Base-by-base conservation (phyloP, 306 rosid genomes). In the Malus orientalis region DNA sequence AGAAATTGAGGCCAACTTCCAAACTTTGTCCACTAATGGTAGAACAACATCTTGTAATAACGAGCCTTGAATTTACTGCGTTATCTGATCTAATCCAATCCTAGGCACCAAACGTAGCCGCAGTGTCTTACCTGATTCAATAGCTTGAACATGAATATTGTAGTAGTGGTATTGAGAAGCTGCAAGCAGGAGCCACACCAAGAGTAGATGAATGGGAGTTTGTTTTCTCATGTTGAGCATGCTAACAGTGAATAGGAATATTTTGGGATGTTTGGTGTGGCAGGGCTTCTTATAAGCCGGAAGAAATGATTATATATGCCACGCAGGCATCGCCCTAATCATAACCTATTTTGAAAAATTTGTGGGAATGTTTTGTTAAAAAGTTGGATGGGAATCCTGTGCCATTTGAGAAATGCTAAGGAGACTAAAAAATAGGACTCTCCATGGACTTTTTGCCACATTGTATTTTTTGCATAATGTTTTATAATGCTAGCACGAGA, bases 331-430 rank as follows among this genome's bases (percentile, higher is more conserved):
- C 0, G 12, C 6, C 40, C 82, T 81, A 91, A 86, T 91, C 83
- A 91, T 91, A 78, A 79, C 82, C 51, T 38, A 81, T 76, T 64
- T 85, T 81, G 85, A 84, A 85, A 54, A 60, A 27, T 1, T 67
- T 42, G 83, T 30, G 77, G 84, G 88, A 81, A 88, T 77, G 84
- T 82, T 29, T 84, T 70, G 84, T 78, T 20, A 36, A 63, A 73
- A 83, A 76, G 64, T 75, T 85, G 88, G 78, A 64, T 69, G 73
- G 87, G 93, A 76, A 91, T 87, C 97, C 92, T 68, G 89, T 91
- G 92, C 78, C 85, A 63, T 25, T 74, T 6, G 10, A 7, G 42
- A 36, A 36, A 6, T 36, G 42, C 9, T 7, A 7, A 6, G 42
- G 9, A 36, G 9, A 7, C 2, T 36, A 0, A 36, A 36, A 36